Evolutionary conservation across 345 rosid species (phyloP).

Genomic region (Rhodomyrtus tomentosa): DNA sequence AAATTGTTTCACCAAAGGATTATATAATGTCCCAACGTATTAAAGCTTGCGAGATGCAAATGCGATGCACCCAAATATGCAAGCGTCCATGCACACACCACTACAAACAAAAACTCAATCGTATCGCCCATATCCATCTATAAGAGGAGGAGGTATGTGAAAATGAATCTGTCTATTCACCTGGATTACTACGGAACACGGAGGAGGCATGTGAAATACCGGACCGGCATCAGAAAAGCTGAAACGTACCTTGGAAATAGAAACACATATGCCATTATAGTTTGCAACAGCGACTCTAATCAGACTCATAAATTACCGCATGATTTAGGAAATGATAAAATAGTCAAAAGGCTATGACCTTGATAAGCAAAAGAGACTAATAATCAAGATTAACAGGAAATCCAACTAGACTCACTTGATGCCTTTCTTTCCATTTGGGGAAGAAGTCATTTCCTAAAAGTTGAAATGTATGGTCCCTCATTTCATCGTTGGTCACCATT

Average conservation of each 20-base stretch:
- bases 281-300: neutral
- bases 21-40: neutral
- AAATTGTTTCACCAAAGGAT: neutral
- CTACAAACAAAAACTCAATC: neutral
- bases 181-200: conserved; percentile 55
- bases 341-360: neutral
- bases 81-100: neutral
- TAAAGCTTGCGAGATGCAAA: neutral
- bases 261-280: neutral
- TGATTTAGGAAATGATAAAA: neutral
- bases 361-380: neutral
- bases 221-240: conserved; percentile 39
- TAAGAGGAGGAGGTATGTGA: neutral
- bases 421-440: conserved; percentile 76
- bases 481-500: conserved; percentile 66
- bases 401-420: conserved; percentile 29
- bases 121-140: neutral
- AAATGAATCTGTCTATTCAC: conserved; percentile 9
- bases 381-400: neutral
- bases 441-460: conserved; percentile 66
- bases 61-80: neutral
- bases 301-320: neutral
- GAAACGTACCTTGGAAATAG: conserved; percentile 36
- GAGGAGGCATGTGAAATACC: conserved; percentile 49
- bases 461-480: conserved; percentile 73